Percentiles rank a stretch among this genome's conserved stretches.
phyloP scores from a whole-genome alignment of 2,329 filamentous ascomycete species.

The Arthroderma uncinatum region DNA sequence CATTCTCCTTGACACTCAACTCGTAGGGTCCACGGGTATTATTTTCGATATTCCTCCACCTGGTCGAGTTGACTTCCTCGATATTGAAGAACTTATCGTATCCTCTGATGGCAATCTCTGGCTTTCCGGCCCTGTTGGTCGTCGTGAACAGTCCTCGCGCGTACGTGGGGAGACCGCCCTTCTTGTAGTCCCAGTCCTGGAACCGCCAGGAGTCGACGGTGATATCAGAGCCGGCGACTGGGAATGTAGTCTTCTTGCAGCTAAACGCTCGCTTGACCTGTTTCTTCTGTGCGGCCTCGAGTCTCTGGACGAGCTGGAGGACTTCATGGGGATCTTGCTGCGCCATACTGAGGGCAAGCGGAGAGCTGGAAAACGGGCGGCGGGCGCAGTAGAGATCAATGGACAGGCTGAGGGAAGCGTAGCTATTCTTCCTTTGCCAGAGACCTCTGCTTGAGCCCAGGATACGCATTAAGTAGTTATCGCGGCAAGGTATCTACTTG shows the following conservation, averaged over 20 bases:
- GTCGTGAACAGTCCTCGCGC: conserved; percentile 92
- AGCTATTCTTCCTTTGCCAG: neutral
- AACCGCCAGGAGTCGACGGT: conserved; percentile 85
- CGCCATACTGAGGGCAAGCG: conserved; percentile 37
- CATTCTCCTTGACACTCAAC: conserved; percentile 93
- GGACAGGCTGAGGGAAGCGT: neutral
- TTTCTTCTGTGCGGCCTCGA: conserved; percentile 48
- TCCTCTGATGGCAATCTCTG: conserved; percentile 75
- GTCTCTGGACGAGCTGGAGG: conserved; percentile 50
- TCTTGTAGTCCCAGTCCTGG: conserved; percentile 94
- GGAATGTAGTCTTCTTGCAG: conserved; percentile 70
- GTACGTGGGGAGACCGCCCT: conserved; percentile 72
- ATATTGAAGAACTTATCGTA: conserved; percentile 99
- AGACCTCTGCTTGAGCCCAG: neutral
- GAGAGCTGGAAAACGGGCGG: neutral
- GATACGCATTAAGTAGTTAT: neutral
- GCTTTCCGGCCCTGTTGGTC: conserved; percentile 48
- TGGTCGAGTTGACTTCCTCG: conserved; percentile 66
- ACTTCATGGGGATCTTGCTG: conserved; percentile 61
- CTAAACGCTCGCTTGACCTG: conserved; percentile 51
- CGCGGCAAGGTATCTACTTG: neutral
- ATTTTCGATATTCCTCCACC: conserved; percentile 66
- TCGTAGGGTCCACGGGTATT: conserved; percentile 83
- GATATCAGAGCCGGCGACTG: conserved; percentile 54
- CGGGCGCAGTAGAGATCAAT: neutral